phyloP scores from a whole-genome alignment of 768 basidiomycete genomes.

The Xerocomellus intermedius region DNA sequence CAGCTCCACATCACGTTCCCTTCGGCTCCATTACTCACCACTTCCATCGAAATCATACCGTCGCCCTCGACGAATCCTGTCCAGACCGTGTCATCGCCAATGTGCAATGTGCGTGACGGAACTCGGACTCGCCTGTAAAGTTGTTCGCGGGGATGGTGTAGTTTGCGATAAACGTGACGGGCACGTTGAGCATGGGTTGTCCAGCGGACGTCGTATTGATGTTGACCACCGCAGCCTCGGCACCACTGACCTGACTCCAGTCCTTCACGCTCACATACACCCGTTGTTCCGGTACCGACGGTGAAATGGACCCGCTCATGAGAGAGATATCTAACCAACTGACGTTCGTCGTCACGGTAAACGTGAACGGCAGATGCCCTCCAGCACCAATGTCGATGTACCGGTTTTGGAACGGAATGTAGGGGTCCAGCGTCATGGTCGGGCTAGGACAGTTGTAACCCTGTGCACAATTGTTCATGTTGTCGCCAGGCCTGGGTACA shows the following conservation, averaged over 20 bases:
- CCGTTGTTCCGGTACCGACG: background rate
- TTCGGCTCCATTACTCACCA: conserved; percentile 28
- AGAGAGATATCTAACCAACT: background rate
- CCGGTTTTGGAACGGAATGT: background rate
- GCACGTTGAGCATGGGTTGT: background rate
- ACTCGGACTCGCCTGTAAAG: background rate
- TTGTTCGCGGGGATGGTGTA: conserved; percentile 9
- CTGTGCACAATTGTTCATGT: conserved; percentile 53
- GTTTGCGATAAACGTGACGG: conserved; percentile 21
- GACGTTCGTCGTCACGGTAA: background rate
- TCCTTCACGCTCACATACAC: background rate
- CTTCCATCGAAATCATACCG: conserved; percentile 65
- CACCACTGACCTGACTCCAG: background rate
- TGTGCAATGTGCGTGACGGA: background rate
- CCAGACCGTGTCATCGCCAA: conserved; percentile 36
- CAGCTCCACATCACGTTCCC: background rate
- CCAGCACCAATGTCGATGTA: background rate
- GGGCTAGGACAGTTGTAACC: background rate
- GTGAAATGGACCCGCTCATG: background rate
- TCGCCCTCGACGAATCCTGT: conserved; percentile 51
- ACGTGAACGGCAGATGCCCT: background rate
- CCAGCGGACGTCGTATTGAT: background rate
- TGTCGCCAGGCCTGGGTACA: conserved; percentile 60
- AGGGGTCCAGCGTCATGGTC: background rate
- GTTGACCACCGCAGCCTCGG: background rate